phyloP scores from a whole-genome alignment of 2,329 filamentous ascomycete genomes.

The Microdochium paspali region DNA sequence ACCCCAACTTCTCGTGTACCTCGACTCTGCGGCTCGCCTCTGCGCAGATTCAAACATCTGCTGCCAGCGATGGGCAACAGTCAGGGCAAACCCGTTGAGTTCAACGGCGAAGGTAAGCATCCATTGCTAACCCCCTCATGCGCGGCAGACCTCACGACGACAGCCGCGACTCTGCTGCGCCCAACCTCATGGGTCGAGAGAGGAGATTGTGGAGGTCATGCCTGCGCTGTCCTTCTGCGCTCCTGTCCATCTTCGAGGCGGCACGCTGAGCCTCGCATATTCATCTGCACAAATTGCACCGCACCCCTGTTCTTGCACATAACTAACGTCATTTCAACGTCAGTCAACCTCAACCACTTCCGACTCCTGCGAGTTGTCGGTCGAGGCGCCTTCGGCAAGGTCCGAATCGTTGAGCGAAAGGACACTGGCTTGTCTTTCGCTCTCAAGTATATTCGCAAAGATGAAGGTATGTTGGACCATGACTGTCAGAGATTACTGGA shows the following conservation, averaged over 20 bases:
- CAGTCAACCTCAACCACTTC: conserved; percentile 97
- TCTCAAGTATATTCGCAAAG: conserved; percentile 96
- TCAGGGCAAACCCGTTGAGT: conserved; percentile 86
- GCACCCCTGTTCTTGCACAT: conserved; percentile 3
- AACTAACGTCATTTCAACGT: conserved; percentile 11
- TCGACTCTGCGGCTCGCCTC: not conserved
- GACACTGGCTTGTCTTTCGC: conserved; percentile 91
- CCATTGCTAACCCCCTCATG: not conserved
- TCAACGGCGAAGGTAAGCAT: conserved; percentile 80
- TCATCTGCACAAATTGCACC: no score
- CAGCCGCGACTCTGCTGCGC: conserved; percentile 5
- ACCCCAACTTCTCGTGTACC: not conserved
- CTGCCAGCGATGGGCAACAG: conserved; percentile 70
- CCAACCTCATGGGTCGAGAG: conserved; percentile 3
- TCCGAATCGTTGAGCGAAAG: conserved; percentile 96
- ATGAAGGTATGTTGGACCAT: conserved; percentile 63
- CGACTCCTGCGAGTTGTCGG: conserved; percentile 90
- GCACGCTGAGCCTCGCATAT: no score
- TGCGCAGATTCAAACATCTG: not conserved
- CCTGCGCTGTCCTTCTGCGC: no score
- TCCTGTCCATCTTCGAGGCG: no score
- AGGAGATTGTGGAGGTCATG: no score
- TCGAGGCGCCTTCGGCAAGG: conserved; percentile 96
- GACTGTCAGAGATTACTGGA: not conserved
- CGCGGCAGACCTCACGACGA: not conserved